Percentiles rank a stretch among this genome's conserved stretches.
These are phyloP conservation scores for Lathyrus aphaca DNA, from an alignment of 306 rosid species.

Conservation along the genomic window DNA sequence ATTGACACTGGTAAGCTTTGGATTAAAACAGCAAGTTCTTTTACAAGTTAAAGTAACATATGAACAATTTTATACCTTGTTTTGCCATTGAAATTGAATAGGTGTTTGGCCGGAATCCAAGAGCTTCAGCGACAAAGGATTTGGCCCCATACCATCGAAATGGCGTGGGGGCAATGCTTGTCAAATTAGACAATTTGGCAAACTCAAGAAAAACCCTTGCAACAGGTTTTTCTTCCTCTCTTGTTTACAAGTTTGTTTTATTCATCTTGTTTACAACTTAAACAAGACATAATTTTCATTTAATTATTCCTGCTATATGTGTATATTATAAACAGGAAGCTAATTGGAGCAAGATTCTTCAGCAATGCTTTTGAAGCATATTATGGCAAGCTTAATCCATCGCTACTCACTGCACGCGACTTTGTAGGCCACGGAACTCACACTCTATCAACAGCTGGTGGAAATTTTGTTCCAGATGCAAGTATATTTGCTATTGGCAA, in stretches of 20 bases:
- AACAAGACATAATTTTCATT: too few relatives aligned
- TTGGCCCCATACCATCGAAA: conserved; percentile 58
- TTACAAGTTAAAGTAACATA: background rate
- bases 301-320: too few relatives aligned
- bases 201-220: conserved; percentile 17
- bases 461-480: conserved; percentile 54
- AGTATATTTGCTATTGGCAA: conserved; percentile 57
- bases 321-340: conserved; percentile 47
- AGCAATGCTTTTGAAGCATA: conserved; percentile 44
- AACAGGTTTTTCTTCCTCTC: conserved; percentile 14
- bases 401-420: conserved; percentile 52
- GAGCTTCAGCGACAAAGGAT: conserved; percentile 62
- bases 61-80: background rate
- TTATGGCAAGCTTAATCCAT: background rate
- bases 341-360: conserved; percentile 76
- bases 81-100: background rate
- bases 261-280: background rate
- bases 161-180: conserved; percentile 59
- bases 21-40: background rate
- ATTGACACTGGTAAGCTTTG: conserved; percentile 42
- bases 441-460: conserved; percentile 77
- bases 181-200: conserved; percentile 4
- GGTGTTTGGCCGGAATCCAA: conserved; percentile 78
- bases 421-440: conserved; percentile 73
- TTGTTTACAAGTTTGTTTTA: background rate